Evolutionary conservation across 1,284 basidiomycete genomes (phyloP).

Genomic region (Fomitopsis palustris): DNA sequence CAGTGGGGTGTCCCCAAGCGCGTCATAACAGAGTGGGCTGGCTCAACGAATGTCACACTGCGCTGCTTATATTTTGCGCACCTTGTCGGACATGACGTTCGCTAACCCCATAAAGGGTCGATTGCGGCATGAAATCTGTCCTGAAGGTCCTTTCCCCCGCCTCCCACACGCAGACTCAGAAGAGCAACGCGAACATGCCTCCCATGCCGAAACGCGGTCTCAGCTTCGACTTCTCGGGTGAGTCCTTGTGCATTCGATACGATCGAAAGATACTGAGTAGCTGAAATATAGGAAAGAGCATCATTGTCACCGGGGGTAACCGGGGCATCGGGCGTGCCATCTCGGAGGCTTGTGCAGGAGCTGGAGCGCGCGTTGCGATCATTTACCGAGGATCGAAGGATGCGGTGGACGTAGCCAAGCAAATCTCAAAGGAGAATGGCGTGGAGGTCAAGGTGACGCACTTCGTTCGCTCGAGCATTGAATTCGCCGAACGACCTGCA

Average conservation of each 20-base stretch:
- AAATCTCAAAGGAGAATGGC: conserved; percentile 32
- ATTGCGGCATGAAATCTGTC: background rate
- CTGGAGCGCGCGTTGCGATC: conserved; percentile 40
- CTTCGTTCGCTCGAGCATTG: background rate
- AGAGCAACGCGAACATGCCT: background rate
- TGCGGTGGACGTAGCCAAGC: conserved; percentile 35
- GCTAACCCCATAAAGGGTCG: background rate
- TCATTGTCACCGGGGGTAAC: conserved; percentile 39
- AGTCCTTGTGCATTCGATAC: background rate
- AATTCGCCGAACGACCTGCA: background rate
- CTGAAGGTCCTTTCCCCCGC: background rate
- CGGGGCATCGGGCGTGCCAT: conserved; percentile 46
- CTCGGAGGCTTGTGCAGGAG: conserved; percentile 39
- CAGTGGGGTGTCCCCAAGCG: no score
- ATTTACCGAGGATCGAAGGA: conserved; percentile 39
- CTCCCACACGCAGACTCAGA: background rate
- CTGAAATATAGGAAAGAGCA: conserved; percentile 21
- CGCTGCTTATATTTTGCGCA: background rate
- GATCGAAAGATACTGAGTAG: background rate
- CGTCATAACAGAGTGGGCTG: no score
- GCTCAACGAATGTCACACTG: background rate
- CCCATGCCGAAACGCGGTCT: background rate
- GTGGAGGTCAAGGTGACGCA: conserved; percentile 27
- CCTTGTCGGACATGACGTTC: background rate
- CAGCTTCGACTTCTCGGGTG: background rate